Evolutionary conservation across 345 rosid species (phyloP).

Genomic region (Ceriops decandra): DNA sequence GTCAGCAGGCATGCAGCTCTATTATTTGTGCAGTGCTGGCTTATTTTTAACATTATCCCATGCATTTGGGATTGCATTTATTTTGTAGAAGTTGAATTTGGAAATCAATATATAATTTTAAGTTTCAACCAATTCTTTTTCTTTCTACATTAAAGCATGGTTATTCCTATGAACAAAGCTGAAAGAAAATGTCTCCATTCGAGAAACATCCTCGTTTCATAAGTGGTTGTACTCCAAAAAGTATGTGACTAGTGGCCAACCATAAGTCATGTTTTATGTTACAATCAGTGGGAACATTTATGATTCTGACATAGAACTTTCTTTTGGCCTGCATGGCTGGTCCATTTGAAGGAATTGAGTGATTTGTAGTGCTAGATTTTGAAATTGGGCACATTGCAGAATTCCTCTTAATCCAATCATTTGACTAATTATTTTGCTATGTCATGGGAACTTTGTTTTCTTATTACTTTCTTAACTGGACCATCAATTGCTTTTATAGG

Average conservation of each 20-base stretch:
- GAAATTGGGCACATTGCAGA: background rate
- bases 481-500: constrained; percentile 41
- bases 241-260: background rate
- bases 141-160: too few relatives aligned
- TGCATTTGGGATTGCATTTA: too few relatives aligned
- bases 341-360: background rate
- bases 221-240: background rate
- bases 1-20: constrained; percentile 58
- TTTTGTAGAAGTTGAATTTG: too few relatives aligned
- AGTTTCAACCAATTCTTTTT: too few relatives aligned
- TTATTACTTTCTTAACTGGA: constrained; percentile 9
- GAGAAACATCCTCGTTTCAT: background rate
- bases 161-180: too few relatives aligned
- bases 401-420: background rate
- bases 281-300: background rate
- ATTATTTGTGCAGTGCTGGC: too few relatives aligned
- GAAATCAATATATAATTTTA: too few relatives aligned
- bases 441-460: background rate
- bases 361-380: background rate
- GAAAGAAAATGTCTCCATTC: too few relatives aligned
- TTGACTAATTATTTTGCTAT: constrained; percentile 12
- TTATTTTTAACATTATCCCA: too few relatives aligned
- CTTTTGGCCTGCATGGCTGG: background rate
- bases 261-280: background rate
- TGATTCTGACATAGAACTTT: background rate